Evolutionary conservation across 2,329 filamentous ascomycete species (phyloP), one percentile per base, ranked within the genome.

Genomic region (Fusarium oxysporum): DNA sequence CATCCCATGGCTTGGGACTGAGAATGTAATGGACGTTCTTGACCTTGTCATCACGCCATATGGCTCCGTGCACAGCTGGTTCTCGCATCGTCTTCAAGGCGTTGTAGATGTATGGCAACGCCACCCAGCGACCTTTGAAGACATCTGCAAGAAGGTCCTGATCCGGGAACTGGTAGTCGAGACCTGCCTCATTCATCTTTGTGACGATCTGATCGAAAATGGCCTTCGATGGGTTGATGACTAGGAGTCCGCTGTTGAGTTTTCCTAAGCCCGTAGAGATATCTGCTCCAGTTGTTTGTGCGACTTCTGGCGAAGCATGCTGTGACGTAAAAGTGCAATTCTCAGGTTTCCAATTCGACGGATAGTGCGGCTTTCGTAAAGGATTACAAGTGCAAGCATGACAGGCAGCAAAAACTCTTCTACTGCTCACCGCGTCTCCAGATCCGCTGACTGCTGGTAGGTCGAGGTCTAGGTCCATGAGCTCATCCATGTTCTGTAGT

Each of bases 381-480:
- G 69, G 69, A 8, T 72, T 72, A 6, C 69, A 72, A 10, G 66
- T 63, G 3, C 69, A 72, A 0, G 69, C 69, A n/a, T 72, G 69
- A 0, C 64, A 65, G 1, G 69, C 70, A 21, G 69, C 69, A 60
- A 72, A 72, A 0, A 72, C 64, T 4, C 44, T 63, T 21, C 54
- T 54, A 8, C 64, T 43, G 0, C 19, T 2, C 8, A 0, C 1
- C 0, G 4, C 1, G 16, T 57, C 56, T 13, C 5, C 19, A 14
- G 43, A n/a, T 2, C 0, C 37, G 8, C 41, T 43, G 6, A 38
- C 0, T 5, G 23, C 16, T 0, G 58, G 37, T 3, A 4, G 2
- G 3, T 71, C 69, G 2, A 72, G 54, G 4, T 65, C 32, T 0
- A 72, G 25, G 0, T 57, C 37, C 69, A 72, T 72, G 1, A 72